Evolutionary conservation across 805 yeast species (phyloP), one percentile per base, ranked within the genome.

Genomic region (Starmerella apis): DNA sequence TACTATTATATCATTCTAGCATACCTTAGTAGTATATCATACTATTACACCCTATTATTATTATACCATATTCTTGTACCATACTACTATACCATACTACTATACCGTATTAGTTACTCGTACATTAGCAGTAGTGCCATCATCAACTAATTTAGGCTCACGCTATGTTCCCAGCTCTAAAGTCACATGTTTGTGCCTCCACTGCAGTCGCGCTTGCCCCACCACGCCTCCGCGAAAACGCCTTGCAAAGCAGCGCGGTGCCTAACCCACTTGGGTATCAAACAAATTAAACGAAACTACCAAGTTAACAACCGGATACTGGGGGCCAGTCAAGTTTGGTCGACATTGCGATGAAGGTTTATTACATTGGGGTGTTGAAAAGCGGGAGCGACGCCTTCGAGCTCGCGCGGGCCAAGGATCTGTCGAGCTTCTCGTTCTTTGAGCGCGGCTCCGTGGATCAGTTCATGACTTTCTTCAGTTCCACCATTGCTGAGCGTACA

Each of bases 391-490:
- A 67, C 30, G 81, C 94, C 18, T 67, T 86, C 41, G 95, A 86
- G 67, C 74, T 92, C 47, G 70, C 86, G 6, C 74, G 83, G 27
- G 87, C 87, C 24, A 78, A 83, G 60, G 96, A 92, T 63, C 74
- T 92, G 53, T 75, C 86, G 23, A 82, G 81, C 58, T 90, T 90
- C 68, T 79, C 92, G 25, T 92, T 85, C 68, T 92, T 92, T 66
- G 96, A 90, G 70, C 75, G 88, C 59, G 68, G 74, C 30, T 73
- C 81, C 38, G 95, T 88, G 24, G 80, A 83, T 19, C 96, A 90
- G 68, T 90, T 92, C 69, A 85, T 90, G 95, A 79, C 94, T 3
- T 92, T 92, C 67, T 88, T 92, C 68, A 77, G 94, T 23, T 85
- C 80, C 61, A 92, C 98, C 2, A 90, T 90, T 23, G 80, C 94